These are phyloP conservation scores for Xerocomellus intermedius DNA, from an alignment of 768 basidiomycete species.

Conservation along the genomic window DNA sequence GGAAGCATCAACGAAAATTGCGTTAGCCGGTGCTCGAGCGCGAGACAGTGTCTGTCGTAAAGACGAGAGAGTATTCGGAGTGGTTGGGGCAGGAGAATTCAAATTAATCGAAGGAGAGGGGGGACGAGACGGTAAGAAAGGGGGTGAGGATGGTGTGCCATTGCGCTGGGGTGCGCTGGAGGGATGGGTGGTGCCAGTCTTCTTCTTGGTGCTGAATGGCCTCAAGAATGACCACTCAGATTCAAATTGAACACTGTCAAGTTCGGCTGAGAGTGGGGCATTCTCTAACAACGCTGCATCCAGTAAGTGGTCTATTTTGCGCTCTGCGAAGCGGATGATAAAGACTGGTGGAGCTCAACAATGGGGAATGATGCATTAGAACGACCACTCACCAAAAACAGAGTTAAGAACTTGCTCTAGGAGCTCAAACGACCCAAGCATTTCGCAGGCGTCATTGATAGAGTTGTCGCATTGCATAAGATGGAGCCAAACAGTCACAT, in stretches of 20 bases:
- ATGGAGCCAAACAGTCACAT: constrained; percentile 87
- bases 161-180: constrained; percentile 34
- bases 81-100: constrained; percentile 42
- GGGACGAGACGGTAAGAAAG: constrained; percentile 47
- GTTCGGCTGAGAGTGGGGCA: constrained; percentile 70
- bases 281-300: constrained; percentile 83
- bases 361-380: background rate
- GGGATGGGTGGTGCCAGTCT: constrained; percentile 30
- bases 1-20: constrained; percentile 48
- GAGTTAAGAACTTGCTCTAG: constrained; percentile 94
- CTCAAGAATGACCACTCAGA: constrained; percentile 93
- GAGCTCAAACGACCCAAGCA: constrained; percentile 79
- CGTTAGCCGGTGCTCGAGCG: constrained; percentile 49
- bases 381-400: constrained; percentile 68
- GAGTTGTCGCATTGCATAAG: constrained; percentile 83
- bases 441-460: constrained; percentile 76
- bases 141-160: constrained; percentile 45
- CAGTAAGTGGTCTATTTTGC: constrained; percentile 81
- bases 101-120: constrained; percentile 51
- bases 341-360: constrained; percentile 59
- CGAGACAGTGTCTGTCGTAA: constrained; percentile 62
- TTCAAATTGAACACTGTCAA: constrained; percentile 87
- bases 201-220: constrained; percentile 67
- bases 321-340: constrained; percentile 89
- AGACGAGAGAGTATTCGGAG: constrained; percentile 62